Conservation (phyloP, 768 basidiomycete genomes). For the Asterophora lycoperdoides region DNA sequence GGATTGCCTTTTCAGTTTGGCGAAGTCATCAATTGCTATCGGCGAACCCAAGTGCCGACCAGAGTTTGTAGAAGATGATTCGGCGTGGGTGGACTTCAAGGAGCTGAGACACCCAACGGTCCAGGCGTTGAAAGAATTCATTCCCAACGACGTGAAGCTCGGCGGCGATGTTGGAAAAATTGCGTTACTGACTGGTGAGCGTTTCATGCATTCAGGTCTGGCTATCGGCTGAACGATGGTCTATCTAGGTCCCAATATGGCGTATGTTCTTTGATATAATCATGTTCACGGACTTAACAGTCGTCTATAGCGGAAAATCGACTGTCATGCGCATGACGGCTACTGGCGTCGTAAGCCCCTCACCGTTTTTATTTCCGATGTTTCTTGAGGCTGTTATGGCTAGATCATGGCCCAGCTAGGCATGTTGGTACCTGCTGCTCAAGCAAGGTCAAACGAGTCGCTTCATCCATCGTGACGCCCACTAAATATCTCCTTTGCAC, state of each 20-base stretch:
- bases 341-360: slow-evolving; percentile 66
- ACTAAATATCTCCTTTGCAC: slow-evolving; percentile 1
- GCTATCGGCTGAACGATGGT: not conserved
- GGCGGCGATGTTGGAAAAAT: slow-evolving; percentile 75
- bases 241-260: slow-evolving; percentile 76
- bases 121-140: slow-evolving; percentile 68
- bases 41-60: slow-evolving; percentile 95
- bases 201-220: not conserved
- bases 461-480: not conserved
- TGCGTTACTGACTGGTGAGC: slow-evolving; percentile 79
- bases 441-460: slow-evolving; percentile 54
- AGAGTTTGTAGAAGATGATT: slow-evolving; percentile 74
- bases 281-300: slow-evolving; percentile 4
- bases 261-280: slow-evolving; percentile 42
- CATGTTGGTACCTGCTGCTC: slow-evolving; percentile 87
- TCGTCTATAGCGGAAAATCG: slow-evolving; percentile 59
- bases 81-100: slow-evolving; percentile 82
- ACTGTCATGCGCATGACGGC: slow-evolving; percentile 96
- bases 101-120: slow-evolving; percentile 88
- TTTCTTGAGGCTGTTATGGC: no score
- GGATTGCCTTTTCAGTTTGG: slow-evolving; percentile 92
- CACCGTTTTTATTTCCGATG: no score
- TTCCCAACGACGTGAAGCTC: slow-evolving; percentile 88
- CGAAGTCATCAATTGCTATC: slow-evolving; percentile 83
- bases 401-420: slow-evolving; percentile 93